A percentile compares a stretch with the other conserved stretches of the same genome.
These are phyloP conservation scores for Penicillium fimorum DNA, from an alignment of 495 filamentous ascomycete species.

Conservation along the genomic window DNA sequence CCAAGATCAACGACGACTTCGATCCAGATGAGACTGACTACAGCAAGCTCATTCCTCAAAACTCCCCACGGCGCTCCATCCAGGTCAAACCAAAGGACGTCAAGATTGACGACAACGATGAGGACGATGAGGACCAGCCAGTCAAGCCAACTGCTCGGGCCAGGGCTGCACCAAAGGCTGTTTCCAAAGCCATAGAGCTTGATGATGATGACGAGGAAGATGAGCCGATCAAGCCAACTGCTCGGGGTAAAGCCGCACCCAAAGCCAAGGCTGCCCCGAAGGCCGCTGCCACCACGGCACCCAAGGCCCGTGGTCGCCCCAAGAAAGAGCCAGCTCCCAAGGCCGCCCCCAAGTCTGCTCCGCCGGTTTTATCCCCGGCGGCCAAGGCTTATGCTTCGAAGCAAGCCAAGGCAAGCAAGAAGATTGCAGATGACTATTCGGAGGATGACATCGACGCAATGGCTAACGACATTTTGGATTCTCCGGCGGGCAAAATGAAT, in stretches of 20 bases:
- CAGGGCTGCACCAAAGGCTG: conserved; percentile 35
- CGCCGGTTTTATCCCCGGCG: conserved; percentile 62
- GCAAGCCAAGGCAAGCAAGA: conserved; percentile 56
- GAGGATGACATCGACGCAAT: conserved; percentile 53
- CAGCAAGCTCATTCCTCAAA: conserved; percentile 68
- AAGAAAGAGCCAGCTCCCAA: conserved; percentile 47
- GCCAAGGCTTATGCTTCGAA: conserved; percentile 82
- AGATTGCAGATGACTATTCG: conserved; percentile 38
- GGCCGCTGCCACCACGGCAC: conserved; percentile 16
- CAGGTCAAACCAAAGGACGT: conserved; percentile 58
- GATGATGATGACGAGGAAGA: conserved; percentile 3
- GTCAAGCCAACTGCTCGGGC: conserved; percentile 29
- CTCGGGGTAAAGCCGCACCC: conserved; percentile 30
- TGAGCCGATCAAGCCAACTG: conserved; percentile 21
- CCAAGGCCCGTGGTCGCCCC: conserved; percentile 40
- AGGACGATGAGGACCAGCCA: conserved; percentile 51
- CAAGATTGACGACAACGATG: conserved; percentile 55
- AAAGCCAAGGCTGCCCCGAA: conserved; percentile 31
- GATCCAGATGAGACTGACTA: conserved; percentile 83
- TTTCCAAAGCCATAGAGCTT: neutral
- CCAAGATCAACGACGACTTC: conserved; percentile 53
- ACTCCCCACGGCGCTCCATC: conserved; percentile 54
- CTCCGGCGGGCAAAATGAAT: conserved; percentile 37
- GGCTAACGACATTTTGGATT: conserved; percentile 57
- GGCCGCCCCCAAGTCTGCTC: conserved; percentile 44